phyloP scores from a whole-genome alignment of 2,329 filamentous ascomycete genomes.

The Trichoderma hamatum region DNA sequence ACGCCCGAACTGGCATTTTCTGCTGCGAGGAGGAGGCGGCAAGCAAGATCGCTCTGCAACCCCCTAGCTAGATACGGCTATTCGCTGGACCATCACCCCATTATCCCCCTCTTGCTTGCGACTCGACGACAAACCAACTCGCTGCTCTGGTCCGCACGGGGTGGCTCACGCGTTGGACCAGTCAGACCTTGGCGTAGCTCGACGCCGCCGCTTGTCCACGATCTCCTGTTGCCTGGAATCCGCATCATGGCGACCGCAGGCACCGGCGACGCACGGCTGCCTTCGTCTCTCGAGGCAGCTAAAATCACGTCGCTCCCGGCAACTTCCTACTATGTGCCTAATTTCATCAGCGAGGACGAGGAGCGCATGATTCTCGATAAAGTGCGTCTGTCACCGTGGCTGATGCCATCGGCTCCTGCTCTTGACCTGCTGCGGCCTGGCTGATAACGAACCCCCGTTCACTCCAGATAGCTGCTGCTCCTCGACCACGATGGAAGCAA shows the following conservation, averaged over 20 bases:
- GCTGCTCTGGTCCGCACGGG: conserved; percentile 3
- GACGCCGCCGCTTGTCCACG: neutral
- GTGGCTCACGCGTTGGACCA: conserved; percentile 1
- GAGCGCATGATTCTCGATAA: conserved; percentile 72
- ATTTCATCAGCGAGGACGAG: conserved; percentile 79
- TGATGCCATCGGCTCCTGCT: neutral
- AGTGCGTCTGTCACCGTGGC: conserved; percentile 46
- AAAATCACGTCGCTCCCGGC: conserved; percentile 61
- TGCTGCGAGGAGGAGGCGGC: neutral
- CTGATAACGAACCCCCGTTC: conserved; percentile 15
- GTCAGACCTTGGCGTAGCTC: conserved; percentile 9
- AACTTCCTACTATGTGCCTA: conserved; percentile 79
- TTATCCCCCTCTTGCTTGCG: conserved; percentile 12
- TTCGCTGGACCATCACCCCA: conserved; percentile 22
- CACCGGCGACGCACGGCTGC: conserved; percentile 40
- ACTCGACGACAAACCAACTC: conserved; percentile 11
- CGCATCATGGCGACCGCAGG: conserved; percentile 21
- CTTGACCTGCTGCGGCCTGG: neutral
- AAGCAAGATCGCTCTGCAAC: conserved; percentile 23
- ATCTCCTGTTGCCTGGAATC: neutral
- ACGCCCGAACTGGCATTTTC: neutral
- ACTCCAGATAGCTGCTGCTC: conserved; percentile 62
- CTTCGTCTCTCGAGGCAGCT: conserved; percentile 53
- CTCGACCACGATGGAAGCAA: conserved; percentile 80
- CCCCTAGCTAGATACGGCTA: conserved; percentile 16